A percentile compares a stretch with the other conserved stretches of the same genome.
Evolutionary conservation across 305 asterid genomes (phyloP).

Genomic region (Caryopteris hybrid): DNA sequence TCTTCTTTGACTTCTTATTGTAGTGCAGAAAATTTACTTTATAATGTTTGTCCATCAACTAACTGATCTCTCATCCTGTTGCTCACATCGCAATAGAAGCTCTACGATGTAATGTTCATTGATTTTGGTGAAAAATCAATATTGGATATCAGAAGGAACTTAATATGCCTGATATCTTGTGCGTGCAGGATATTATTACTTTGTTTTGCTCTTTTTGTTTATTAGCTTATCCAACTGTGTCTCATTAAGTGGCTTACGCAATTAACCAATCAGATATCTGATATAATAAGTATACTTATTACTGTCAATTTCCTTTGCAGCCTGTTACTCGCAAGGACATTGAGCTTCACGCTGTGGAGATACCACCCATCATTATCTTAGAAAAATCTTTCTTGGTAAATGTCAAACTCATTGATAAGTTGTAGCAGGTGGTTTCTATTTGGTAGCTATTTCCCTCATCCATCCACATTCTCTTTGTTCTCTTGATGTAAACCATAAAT

Average conservation of each 20-base stretch:
- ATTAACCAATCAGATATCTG: background rate
- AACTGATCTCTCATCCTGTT: slow-evolving; percentile 11
- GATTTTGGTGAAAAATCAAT: background rate
- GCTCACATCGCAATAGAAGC: background rate
- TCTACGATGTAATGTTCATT: background rate
- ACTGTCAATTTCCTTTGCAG: slow-evolving; percentile 38
- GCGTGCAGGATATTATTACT: slow-evolving; percentile 4
- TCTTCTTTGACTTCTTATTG: slow-evolving; percentile 11
- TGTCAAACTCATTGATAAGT: background rate
- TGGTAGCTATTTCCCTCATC: background rate
- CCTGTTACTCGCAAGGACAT: slow-evolving; percentile 75
- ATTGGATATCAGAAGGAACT: slow-evolving; percentile 4
- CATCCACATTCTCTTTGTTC: background rate
- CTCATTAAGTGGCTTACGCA: slow-evolving; percentile 1
- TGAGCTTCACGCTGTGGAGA: slow-evolving; percentile 64
- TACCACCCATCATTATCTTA: slow-evolving; percentile 66
- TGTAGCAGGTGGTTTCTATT: background rate
- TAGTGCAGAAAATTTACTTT: slow-evolving; percentile 4
- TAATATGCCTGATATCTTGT: background rate
- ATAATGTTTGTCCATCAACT: slow-evolving; percentile 1
- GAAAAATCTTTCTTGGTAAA: slow-evolving; percentile 88
- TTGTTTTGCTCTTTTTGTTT: no score
- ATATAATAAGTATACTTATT: background rate
- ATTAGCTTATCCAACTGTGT: background rate
- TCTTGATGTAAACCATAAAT: background rate